phyloP scores from a whole-genome alignment of 2,329 filamentous ascomycete species.

The Exophiala sp. region DNA sequence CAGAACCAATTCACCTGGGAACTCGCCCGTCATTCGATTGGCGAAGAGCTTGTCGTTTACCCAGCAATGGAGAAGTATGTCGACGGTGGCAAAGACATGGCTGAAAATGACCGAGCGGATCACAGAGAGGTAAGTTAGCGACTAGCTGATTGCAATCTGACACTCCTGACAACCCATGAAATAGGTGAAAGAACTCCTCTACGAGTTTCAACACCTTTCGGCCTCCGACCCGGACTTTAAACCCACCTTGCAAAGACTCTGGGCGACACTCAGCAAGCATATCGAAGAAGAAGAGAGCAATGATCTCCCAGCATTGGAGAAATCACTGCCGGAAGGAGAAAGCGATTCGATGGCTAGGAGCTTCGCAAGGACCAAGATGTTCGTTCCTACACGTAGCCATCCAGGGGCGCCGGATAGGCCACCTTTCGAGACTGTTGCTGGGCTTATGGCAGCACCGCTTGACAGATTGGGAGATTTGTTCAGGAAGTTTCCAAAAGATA shows the following conservation, averaged over 20 bases:
- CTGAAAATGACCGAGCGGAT: constrained; percentile 48
- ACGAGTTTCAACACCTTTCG: constrained; percentile 48
- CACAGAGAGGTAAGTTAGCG: constrained; percentile 41
- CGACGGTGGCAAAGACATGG: constrained; percentile 42
- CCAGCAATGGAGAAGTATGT: constrained; percentile 53
- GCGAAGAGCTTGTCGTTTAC: constrained; percentile 54
- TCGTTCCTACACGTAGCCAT: constrained; percentile 53
- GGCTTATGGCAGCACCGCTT: constrained; percentile 54
- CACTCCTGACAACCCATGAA: background rate
- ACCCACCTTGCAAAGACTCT: constrained; percentile 43
- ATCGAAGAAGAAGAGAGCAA: constrained; percentile 51
- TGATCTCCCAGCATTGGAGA: constrained; percentile 50
- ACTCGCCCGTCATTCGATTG: constrained; percentile 50
- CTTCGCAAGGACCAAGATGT: constrained; percentile 53
- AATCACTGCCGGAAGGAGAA: constrained; percentile 35
- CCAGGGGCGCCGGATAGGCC: constrained; percentile 51
- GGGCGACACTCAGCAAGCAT: constrained; percentile 44
- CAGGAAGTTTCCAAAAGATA: constrained; percentile 47
- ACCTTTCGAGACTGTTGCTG: constrained; percentile 55
- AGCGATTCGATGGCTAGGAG: constrained; percentile 40
- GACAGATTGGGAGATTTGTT: constrained; percentile 57
- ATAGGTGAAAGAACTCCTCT: constrained; percentile 52
- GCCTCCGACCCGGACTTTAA: constrained; percentile 42
- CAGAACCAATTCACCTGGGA: constrained; percentile 55
- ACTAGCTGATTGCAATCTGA: background rate